phyloP scores from a whole-genome alignment of 2,329 filamentous ascomycete species.

The Leptographium galeiforme region DNA sequence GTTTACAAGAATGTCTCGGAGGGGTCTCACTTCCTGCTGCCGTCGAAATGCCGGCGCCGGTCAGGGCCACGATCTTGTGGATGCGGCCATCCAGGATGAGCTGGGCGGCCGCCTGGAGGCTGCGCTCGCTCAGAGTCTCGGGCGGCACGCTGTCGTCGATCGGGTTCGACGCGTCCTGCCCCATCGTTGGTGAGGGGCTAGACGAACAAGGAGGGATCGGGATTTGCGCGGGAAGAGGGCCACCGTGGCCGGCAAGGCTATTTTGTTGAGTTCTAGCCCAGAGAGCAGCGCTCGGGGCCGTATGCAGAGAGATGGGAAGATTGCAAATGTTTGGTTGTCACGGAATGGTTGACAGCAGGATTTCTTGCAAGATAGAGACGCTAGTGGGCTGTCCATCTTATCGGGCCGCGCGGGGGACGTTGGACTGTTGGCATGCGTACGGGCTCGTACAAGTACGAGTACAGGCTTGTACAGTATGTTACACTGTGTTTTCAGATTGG shows the following conservation, averaged over 20 bases:
- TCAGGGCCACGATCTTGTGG: constrained; percentile 71
- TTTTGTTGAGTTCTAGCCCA: too few relatives aligned
- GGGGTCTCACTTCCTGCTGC: constrained; percentile 43
- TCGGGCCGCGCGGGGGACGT: neutral
- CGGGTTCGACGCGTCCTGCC: constrained; percentile 63
- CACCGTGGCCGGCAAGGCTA: constrained; percentile 5
- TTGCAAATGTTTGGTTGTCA: neutral
- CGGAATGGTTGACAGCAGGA: neutral
- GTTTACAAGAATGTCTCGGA: neutral
- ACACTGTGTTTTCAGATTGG: neutral
- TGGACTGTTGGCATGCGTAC: neutral
- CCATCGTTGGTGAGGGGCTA: constrained; percentile 48
- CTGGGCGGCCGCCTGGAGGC: constrained; percentile 61
- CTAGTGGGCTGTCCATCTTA: neutral
- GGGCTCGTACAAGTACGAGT: too few relatives aligned
- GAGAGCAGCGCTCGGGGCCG: too few relatives aligned
- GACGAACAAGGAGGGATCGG: neutral
- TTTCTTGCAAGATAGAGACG: too few relatives aligned
- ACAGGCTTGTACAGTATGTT: neutral
- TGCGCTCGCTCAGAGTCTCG: constrained; percentile 52
- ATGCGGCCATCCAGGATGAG: constrained; percentile 60
- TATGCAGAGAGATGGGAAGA: neutral
- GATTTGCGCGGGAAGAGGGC: neutral
- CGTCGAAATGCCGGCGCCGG: constrained; percentile 79
- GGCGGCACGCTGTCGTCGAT: constrained; percentile 53